Evolutionary conservation across 305 asterid genomes (phyloP).

Genomic region (Salvia sclarea): DNA sequence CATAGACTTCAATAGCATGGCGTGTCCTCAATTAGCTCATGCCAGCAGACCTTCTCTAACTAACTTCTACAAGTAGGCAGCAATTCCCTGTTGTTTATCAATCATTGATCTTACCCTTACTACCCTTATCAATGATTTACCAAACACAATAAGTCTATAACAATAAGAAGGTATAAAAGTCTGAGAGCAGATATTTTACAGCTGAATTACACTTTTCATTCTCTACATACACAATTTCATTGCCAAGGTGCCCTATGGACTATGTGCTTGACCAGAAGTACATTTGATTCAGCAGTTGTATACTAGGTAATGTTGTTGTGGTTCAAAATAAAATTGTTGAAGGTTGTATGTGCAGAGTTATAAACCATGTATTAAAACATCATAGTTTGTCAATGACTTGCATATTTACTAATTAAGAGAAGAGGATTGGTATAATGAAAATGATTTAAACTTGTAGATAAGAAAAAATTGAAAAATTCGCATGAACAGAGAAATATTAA

Average conservation of each 20-base stretch:
- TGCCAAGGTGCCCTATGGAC: too few species aligned
- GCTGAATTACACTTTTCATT: neutral
- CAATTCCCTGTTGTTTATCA: constrained; percentile 1
- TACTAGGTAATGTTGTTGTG: neutral
- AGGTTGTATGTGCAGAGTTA: neutral
- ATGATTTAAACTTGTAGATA: constrained; percentile 2
- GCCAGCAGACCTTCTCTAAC: neutral
- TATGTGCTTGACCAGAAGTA: neutral
- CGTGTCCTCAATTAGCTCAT: neutral
- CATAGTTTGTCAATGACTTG: neutral
- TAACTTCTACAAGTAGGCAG: neutral
- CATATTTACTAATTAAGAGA: neutral
- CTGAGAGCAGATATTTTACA: neutral
- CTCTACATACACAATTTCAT: neutral
- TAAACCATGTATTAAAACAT: neutral
- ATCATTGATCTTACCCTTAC: neutral
- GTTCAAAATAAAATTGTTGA: neutral
- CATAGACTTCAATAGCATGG: constrained; percentile 1
- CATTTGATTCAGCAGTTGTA: neutral
- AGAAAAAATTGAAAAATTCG: neutral
- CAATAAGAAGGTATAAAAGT: neutral
- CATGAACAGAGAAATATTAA: neutral
- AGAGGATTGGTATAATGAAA: neutral
- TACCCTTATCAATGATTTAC: too few species aligned
- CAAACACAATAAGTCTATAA: neutral